Percentiles rank a stretch among this genome's conserved stretches.
These are phyloP conservation scores for Candida stauntonica DNA, from an alignment of 805 yeast species.

Conservation along the genomic window DNA sequence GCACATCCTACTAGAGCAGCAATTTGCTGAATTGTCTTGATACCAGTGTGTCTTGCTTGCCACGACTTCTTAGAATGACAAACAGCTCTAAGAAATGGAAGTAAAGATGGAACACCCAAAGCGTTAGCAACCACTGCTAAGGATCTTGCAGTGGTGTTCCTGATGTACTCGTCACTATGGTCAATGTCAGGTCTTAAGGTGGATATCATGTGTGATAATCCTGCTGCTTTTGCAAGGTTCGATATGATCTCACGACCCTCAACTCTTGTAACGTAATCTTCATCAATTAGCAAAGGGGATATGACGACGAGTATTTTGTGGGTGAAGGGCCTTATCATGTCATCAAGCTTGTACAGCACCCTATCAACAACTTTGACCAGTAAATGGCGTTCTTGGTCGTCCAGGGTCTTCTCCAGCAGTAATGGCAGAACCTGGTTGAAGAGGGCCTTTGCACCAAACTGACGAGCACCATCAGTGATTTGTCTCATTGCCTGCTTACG, in stretches of 20 bases:
- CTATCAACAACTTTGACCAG: conserved; percentile 74
- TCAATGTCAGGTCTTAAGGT: conserved; percentile 79
- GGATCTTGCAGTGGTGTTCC: conserved; percentile 72
- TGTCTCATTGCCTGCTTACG: conserved; percentile 69
- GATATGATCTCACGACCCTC: conserved; percentile 80
- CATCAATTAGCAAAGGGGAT: conserved; percentile 77
- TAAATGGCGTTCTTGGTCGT: conserved; percentile 79
- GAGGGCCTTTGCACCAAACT: conserved; percentile 64
- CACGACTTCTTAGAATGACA: conserved; percentile 71
- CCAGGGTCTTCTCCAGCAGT: conserved; percentile 63
- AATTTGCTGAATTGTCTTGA: conserved; percentile 69
- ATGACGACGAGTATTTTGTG: conserved; percentile 68
- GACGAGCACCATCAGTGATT: conserved; percentile 57
- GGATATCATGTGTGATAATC: conserved; percentile 74
- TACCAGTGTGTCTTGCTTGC: conserved; percentile 83
- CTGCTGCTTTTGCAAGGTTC: conserved; percentile 74
- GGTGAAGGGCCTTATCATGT: conserved; percentile 64
- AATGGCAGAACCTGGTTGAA: conserved; percentile 74
- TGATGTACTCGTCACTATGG: conserved; percentile 72
- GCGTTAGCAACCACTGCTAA: conserved; percentile 83
- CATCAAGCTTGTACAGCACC: conserved; percentile 61
- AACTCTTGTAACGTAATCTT: conserved; percentile 64
- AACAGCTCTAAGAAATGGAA: conserved; percentile 82
- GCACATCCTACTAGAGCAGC: conserved; percentile 66
- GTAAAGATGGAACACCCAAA: conserved; percentile 60